These are phyloP conservation scores for Saturnispora sanitii DNA, from an alignment of 805 yeast species.

Conservation along the genomic window DNA sequence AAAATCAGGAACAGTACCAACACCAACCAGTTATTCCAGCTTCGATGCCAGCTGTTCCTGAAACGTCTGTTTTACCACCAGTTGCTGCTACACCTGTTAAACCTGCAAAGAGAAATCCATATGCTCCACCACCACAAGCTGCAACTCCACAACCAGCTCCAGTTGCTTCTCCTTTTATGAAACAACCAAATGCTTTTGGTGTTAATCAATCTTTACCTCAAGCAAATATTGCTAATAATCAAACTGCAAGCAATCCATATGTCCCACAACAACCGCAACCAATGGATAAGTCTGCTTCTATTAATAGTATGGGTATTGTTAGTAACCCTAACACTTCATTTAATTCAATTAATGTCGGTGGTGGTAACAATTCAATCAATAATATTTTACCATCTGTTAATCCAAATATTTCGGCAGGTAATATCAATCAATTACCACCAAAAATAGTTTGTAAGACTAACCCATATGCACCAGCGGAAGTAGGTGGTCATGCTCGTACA, in stretches of 20 bases:
- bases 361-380: too few species aligned
- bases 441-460: constrained; percentile 14
- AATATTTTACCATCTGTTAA: neutral
- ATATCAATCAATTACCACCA: neutral
- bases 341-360: too few species aligned
- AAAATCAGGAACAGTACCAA: too few species aligned
- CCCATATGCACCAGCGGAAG: constrained; percentile 26
- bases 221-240: too few species aligned
- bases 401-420: neutral
- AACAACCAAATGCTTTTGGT: too few species aligned
- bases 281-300: too few species aligned
- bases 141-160: constrained; percentile 9
- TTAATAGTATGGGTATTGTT: too few species aligned
- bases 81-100: neutral
- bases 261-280: too few species aligned
- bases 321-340: too few species aligned
- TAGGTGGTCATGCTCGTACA: constrained; percentile 25
- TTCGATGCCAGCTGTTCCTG: neutral
- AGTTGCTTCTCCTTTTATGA: neutral
- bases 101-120: constrained; percentile 6
- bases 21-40: too few species aligned
- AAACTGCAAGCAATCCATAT: too few species aligned
- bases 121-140: constrained; percentile 11
- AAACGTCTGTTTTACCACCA: neutral
- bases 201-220: too few species aligned